Evolutionary conservation across 129 eudicot species (phyloP).

Genomic region (Kitagawia praeruptora): DNA sequence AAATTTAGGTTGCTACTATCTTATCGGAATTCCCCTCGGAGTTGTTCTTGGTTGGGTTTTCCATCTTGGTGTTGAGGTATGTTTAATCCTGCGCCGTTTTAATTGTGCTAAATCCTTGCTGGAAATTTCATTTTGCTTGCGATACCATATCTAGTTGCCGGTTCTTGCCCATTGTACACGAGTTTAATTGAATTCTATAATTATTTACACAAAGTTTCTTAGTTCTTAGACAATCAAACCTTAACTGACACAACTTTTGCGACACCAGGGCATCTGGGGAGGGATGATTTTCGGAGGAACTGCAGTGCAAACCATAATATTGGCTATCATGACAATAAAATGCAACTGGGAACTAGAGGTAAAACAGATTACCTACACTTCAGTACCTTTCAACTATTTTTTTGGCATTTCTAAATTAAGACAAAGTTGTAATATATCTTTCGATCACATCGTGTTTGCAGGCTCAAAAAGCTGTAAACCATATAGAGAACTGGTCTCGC

Average conservation of each 20-base stretch:
- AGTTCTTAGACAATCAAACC: background rate
- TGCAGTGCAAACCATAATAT: conserved; percentile 28
- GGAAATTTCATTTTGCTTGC: background rate
- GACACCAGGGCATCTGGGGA: conserved; percentile 42
- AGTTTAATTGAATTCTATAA: background rate
- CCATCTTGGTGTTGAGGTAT: background rate
- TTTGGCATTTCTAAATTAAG: background rate
- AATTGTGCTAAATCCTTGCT: background rate
- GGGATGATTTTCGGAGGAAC: conserved; percentile 48
- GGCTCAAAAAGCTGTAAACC: background rate
- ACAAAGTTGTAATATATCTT: background rate
- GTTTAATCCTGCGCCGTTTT: background rate
- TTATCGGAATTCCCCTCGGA: background rate
- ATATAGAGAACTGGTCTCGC: background rate
- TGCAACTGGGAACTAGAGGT: conserved; percentile 36
- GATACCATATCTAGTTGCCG: background rate
- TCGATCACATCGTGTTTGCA: background rate
- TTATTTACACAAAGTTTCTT: background rate
- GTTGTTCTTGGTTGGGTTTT: background rate
- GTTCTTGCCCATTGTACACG: background rate
- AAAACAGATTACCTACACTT: background rate
- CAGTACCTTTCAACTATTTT: background rate
- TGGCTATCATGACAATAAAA: conserved; percentile 24
- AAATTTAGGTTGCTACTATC: background rate
- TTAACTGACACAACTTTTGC: background rate